These are phyloP conservation scores for Litchi chinensis DNA, from an alignment of 345 rosid genomes.

Conservation along the genomic window DNA sequence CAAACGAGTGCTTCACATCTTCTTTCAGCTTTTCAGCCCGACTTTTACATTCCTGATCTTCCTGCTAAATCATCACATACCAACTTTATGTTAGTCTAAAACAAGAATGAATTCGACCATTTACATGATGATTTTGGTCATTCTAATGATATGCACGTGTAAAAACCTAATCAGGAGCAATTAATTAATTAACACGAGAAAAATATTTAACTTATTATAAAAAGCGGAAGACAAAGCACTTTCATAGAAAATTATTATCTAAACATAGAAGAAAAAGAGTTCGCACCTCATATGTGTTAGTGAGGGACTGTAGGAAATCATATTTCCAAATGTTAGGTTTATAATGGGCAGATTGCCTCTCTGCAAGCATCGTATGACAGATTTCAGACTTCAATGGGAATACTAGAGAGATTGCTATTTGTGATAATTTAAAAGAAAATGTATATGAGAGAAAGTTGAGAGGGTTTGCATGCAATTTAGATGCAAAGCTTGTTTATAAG, in stretches of 20 bases:
- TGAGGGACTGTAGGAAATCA: slow-evolving; percentile 43
- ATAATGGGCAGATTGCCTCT: slow-evolving; percentile 48
- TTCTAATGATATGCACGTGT: not conserved
- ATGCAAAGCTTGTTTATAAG: not conserved
- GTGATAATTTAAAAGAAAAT: not conserved
- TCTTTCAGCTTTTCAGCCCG: slow-evolving; percentile 23
- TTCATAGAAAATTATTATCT: not conserved
- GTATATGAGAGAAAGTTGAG: not conserved
- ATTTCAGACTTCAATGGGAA: slow-evolving; percentile 3
- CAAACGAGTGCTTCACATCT: slow-evolving; percentile 30
- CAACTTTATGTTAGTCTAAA: too few species aligned
- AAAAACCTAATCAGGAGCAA: too few species aligned
- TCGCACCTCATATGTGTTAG: slow-evolving; percentile 38
- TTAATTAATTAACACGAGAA: too few species aligned
- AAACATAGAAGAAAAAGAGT: not conserved
- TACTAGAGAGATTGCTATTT: not conserved
- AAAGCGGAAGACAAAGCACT: too few species aligned
- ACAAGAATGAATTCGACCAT: too few species aligned
- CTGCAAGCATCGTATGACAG: not conserved
- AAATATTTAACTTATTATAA: too few species aligned
- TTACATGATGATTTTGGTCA: too few species aligned
- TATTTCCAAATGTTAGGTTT: slow-evolving; percentile 54
- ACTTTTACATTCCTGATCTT: slow-evolving; percentile 18
- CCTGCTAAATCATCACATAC: slow-evolving; percentile 23
- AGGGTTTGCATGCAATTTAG: not conserved